Conservation (phyloP, 139 green algal genomes). For the Coelastrella sp. region DNA sequence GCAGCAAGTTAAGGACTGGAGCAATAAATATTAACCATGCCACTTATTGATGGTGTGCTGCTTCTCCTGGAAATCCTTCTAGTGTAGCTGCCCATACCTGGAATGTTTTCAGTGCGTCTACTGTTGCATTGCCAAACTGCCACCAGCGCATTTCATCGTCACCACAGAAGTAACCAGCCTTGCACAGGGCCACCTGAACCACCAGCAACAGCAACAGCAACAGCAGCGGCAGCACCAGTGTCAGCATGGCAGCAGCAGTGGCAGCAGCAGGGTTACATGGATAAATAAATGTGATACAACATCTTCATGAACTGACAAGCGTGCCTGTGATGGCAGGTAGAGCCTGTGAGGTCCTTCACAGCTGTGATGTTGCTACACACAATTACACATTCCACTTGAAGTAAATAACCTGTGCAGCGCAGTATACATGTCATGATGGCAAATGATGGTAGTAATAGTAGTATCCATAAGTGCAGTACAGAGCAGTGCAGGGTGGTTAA, state of each 20-base stretch:
- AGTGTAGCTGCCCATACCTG: slow-evolving; percentile 58
- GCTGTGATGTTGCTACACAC: too few relatives aligned
- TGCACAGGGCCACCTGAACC: slow-evolving; percentile 54
- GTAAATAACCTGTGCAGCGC: too few relatives aligned
- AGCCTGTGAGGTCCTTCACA: too few relatives aligned
- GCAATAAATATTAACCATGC: background rate
- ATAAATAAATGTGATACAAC: too few relatives aligned
- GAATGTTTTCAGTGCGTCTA: slow-evolving; percentile 58
- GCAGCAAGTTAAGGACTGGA: background rate
- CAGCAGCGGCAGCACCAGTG: background rate
- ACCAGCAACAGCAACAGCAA: background rate
- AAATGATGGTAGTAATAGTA: too few relatives aligned
- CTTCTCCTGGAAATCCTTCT: background rate
- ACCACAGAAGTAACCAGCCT: slow-evolving; percentile 56
- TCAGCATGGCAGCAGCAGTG: background rate
- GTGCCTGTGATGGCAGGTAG: too few relatives aligned
- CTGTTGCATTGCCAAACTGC: slow-evolving; percentile 63
- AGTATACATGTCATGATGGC: too few relatives aligned
- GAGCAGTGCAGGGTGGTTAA: too few relatives aligned
- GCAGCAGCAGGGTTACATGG: background rate
- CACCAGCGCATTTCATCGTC: slow-evolving; percentile 76
- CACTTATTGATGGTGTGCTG: too few relatives aligned
- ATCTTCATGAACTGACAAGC: too few relatives aligned
- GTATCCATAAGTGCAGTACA: too few relatives aligned
- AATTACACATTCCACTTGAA: too few relatives aligned